Evolutionary conservation across 768 basidiomycete genomes (phyloP).

Genomic region (Russula sp.): DNA sequence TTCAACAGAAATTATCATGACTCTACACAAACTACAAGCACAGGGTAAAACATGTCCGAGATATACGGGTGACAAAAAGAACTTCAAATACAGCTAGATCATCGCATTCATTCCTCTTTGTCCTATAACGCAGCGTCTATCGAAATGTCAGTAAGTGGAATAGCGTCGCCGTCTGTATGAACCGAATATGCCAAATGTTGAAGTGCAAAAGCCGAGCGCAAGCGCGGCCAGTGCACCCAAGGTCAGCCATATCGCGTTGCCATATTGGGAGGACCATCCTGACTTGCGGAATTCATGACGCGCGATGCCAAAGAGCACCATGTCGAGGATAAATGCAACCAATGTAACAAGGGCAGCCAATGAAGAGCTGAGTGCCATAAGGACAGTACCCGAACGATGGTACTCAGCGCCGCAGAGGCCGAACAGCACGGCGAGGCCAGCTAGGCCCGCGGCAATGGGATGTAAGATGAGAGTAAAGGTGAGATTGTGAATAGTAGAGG

Average conservation of each 20-base stretch:
- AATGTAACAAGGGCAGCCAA: constrained; percentile 63
- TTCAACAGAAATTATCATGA: background rate
- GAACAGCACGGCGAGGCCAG: constrained; percentile 58
- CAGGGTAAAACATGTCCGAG: background rate
- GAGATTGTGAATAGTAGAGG: constrained; percentile 53
- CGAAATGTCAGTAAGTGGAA: constrained; percentile 20
- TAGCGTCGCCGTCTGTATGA: constrained; percentile 41
- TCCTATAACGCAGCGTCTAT: background rate
- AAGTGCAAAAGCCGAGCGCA: constrained; percentile 56
- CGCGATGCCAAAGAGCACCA: constrained; percentile 71
- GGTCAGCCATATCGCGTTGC: constrained; percentile 79
- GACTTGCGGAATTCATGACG: constrained; percentile 48
- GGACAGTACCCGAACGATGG: constrained; percentile 62
- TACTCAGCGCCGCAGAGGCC: constrained; percentile 59
- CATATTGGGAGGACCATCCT: constrained; percentile 48
- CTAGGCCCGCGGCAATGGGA: constrained; percentile 67
- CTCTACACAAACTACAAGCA: background rate
- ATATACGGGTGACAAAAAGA: background rate
- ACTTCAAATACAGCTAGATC: background rate
- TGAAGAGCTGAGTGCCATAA: constrained; percentile 64
- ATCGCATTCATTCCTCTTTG: background rate
- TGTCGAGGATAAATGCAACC: constrained; percentile 68
- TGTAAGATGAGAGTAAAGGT: constrained; percentile 71
- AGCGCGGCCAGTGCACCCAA: constrained; percentile 67
- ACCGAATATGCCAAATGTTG: constrained; percentile 60